Evolutionary conservation across 2,329 filamentous ascomycete genomes (phyloP), one percentile per base, ranked within the genome.

Genomic region (Domatiomyces globalis): DNA sequence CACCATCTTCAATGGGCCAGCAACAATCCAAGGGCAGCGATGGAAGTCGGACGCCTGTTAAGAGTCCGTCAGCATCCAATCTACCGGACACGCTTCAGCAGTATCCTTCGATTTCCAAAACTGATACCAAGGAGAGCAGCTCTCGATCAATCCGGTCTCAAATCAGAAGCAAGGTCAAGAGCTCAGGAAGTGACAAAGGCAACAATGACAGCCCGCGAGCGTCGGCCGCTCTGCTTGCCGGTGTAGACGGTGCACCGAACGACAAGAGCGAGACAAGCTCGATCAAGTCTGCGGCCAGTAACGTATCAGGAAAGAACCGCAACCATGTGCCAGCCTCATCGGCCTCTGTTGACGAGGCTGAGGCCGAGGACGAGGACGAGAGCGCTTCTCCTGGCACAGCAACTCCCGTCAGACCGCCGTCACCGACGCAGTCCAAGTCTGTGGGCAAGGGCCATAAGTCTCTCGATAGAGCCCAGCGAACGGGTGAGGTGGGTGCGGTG

Each of bases 401-500:
- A 72, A 81, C 52, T 58, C 75, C 60, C 65, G 80, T 64, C 71
- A 69, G 81, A 12, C 90, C 89, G 2, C 89, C 88, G n/a, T 95
- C 88, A 1, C 89, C 89, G 2, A 83, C 90, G 18, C 83, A 90
- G 62, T 87, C 85, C 20, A 77, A 80, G 43, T 84, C 84, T 10
- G 71, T 88, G 56, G 83, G 81, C 61, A 73, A 78, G 50, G 85
- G 85, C 4, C 81, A 86, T 59, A 83, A 87, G 62, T 83, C 89
- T 66, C 80, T 95, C 44, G 78, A 78, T 63, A 84, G 84, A 46
- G 89, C 88, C 44, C 85, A 94, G 67, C 80, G 84, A 49, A 85
- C 81, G 48, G 89, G 90, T 51, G 92, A 98, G 67, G 88, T 98
- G 43, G 92, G 94, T 63, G 82, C 89, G 60, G 88, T 98, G 18